phyloP scores from a whole-genome alignment of 2,329 filamentous ascomycete species.

The Plectosphaerella cucumerina region DNA sequence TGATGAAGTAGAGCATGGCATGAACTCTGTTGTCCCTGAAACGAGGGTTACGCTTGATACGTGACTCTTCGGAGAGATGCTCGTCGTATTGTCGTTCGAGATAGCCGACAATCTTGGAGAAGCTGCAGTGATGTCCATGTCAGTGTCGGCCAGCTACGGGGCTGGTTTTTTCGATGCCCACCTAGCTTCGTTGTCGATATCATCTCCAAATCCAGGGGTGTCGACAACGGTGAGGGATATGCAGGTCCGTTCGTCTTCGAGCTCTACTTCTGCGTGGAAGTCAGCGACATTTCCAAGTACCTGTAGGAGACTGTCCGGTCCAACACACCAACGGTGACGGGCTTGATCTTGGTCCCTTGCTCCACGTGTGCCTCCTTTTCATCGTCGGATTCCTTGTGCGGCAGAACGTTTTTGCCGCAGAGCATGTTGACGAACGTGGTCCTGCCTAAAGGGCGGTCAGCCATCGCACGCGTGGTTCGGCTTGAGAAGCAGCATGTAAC shows the following conservation, averaged over 20 bases:
- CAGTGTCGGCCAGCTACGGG: no score
- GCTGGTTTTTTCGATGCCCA: slow-evolving; percentile 33
- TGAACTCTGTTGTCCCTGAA: slow-evolving; percentile 99
- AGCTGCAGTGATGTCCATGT: slow-evolving; percentile 48
- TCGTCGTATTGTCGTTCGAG: slow-evolving; percentile 99
- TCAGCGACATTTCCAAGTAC: not conserved
- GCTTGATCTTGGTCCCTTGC: slow-evolving; percentile 98
- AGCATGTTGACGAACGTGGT: slow-evolving; percentile 99
- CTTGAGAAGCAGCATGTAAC: slow-evolving; percentile 25
- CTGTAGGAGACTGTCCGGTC: not conserved
- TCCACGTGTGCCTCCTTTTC: slow-evolving; percentile 83
- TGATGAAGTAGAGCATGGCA: slow-evolving; percentile 98
- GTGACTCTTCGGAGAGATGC: slow-evolving; percentile 97
- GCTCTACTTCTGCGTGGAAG: slow-evolving; percentile 68
- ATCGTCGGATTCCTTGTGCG: slow-evolving; percentile 91
- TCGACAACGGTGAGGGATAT: slow-evolving; percentile 98
- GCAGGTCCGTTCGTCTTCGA: slow-evolving; percentile 97
- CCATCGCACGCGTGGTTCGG: slow-evolving; percentile 1
- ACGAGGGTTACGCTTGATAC: slow-evolving; percentile 99
- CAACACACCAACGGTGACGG: slow-evolving; percentile 81
- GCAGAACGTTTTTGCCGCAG: slow-evolving; percentile 87
- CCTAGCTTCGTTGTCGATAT: slow-evolving; percentile 99
- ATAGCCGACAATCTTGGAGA: slow-evolving; percentile 95
- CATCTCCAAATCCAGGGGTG: slow-evolving; percentile 96
- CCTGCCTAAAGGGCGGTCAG: slow-evolving; percentile 57